phyloP scores from a whole-genome alignment of 2,329 filamentous ascomycete species.

The Calonectria hawksworthii region DNA sequence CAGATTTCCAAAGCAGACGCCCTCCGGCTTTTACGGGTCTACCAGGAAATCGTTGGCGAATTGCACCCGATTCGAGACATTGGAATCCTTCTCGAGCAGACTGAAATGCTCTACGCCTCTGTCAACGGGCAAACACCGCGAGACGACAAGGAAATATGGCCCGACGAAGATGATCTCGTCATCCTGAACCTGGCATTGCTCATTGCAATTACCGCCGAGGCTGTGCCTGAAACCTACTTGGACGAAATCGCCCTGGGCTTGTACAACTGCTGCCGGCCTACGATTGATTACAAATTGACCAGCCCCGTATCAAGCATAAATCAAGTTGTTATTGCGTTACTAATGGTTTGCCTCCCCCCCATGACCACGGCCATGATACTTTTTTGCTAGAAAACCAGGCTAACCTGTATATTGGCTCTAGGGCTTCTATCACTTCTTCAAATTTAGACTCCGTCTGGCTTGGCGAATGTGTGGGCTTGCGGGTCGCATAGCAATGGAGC shows the following conservation, averaged over 20 bases:
- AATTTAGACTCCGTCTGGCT: not conserved
- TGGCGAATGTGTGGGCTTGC: conserved; percentile 9
- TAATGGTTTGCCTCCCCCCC: not conserved
- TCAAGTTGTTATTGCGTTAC: not conserved
- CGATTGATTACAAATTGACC: not conserved
- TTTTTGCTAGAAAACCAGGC: not conserved
- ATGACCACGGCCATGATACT: not conserved
- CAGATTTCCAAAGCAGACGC: not conserved
- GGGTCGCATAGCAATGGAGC: conserved; percentile 12
- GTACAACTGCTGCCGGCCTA: not conserved
- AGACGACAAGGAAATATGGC: not conserved
- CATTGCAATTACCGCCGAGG: not conserved
- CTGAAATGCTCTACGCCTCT: not conserved
- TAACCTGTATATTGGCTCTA: not conserved
- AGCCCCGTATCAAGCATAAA: not conserved
- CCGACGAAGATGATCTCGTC: not conserved
- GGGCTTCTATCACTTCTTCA: conserved; percentile 15
- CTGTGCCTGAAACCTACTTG: not conserved
- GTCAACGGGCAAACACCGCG: not conserved
- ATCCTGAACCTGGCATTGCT: conserved; percentile 1
- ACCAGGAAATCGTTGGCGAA: conserved; percentile 1
- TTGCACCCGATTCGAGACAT: conserved; percentile 2
- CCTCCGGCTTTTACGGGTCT: not conserved
- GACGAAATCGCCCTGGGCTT: not conserved
- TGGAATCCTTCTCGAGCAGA: not conserved